Percentiles rank a stretch among this genome's conserved stretches.
Evolutionary conservation across 2,329 filamentous ascomycete species (phyloP).

Genomic region (Colletotrichum nymphaeae): DNA sequence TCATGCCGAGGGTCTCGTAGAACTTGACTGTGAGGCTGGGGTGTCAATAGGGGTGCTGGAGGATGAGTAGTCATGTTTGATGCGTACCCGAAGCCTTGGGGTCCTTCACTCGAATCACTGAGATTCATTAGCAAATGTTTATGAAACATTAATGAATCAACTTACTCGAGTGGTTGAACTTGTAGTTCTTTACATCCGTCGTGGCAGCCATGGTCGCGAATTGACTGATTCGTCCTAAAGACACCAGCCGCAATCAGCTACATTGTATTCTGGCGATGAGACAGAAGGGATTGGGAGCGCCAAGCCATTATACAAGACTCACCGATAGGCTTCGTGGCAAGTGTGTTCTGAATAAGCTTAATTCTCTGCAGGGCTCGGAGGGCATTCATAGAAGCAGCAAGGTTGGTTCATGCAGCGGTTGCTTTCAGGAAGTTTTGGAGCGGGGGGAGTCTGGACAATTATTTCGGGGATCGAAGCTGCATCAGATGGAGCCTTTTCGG

Average conservation of each 20-base stretch:
- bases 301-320: not conserved
- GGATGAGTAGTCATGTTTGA: not conserved
- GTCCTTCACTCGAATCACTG: constrained; percentile 93
- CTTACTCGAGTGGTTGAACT: constrained; percentile 84
- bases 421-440: constrained; percentile 3
- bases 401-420: not conserved
- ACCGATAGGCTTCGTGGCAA: constrained; percentile 17
- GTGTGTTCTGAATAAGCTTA: constrained; percentile 27
- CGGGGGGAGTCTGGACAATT: not conserved
- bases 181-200: constrained; percentile 82
- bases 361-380: constrained; percentile 32
- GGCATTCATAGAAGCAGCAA: constrained; percentile 27
- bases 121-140: constrained; percentile 31
- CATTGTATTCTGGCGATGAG: not conserved
- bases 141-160: rapidly evolving
- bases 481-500: constrained; percentile 20
- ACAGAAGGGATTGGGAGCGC: not conserved
- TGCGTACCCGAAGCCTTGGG: constrained; percentile 78
- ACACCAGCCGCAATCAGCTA: not conserved
- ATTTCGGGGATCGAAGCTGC: constrained; percentile 15
- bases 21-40: constrained; percentile 74
- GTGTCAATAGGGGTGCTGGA: constrained; percentile 10
- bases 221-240: constrained; percentile 23
- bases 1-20: constrained; percentile 93
- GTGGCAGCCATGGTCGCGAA: constrained; percentile 71